Base-by-base conservation (phyloP, 2,329 filamentous ascomycete genomes). In the Gyromitra esculenta region DNA sequence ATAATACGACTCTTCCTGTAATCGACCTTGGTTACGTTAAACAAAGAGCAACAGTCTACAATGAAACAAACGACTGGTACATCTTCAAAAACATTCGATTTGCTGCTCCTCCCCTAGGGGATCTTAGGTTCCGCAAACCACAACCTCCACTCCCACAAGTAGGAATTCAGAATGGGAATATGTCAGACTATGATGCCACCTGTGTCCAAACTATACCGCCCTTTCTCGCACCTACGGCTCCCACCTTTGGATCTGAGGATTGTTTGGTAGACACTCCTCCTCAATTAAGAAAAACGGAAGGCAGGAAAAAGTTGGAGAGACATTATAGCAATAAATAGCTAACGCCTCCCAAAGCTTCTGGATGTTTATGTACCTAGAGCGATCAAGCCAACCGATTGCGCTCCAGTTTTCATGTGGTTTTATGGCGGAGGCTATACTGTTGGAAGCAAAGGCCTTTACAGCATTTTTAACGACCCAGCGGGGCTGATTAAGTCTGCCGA, bases 51-150 rank as follows among this genome's bases (percentile, higher is more conserved):
- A 70, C 80, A 7, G 71, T 62, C 13, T 84, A 83, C 67, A 81
- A 83, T 57, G 45, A 79, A 13, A 76, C 81, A 60, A 78, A 79
- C 41, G 81, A 82, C 76, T 81, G 83, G 48, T 84, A 84, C 76
- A 80, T 80, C 48, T 86, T 85, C 78, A 82, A 82, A 66, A 85
- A 85, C 72, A 84, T 86, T 59, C 84, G 84, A 1, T 86, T 84
- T 79, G 85, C 84, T 0, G 84, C 85, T 7, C 84, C 85, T 4
- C 85, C 85, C 0, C 79, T 83, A 1, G 85, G 84, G 13, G 79
- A 83, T 21, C 81, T 85, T 7, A 82, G 85, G 54, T 86, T 84
- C 82, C 80, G 80, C 18, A 84, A 84, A 72, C 84, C 85, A 13
- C 82, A 82, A 2, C 81, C 84, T 9, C 84, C 84, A 18, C 21